A percentile compares a stretch with the other conserved stretches of the same genome.
These are phyloP conservation scores for Rhinocladiella mackenziei DNA, from an alignment of 2,329 filamentous ascomycete species.

Conservation along the genomic window DNA sequence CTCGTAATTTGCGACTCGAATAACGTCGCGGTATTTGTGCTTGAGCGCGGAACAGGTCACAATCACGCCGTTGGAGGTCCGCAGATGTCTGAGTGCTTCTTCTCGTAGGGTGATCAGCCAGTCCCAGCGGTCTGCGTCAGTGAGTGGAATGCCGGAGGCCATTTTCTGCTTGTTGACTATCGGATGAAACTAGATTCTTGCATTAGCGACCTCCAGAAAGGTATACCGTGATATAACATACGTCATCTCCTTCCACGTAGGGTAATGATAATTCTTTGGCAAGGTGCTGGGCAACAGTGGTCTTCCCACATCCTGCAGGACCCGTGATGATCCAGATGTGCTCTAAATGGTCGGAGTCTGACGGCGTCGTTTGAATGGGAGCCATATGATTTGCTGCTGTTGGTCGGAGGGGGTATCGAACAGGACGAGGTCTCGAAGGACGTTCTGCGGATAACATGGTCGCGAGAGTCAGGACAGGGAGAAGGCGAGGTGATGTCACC, in stretches of 20 bases:
- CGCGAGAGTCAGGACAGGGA: conserved; percentile 15
- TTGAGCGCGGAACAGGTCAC: conserved; percentile 95
- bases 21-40: conserved; percentile 92
- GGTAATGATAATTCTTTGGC: conserved; percentile 60
- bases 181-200: conserved; percentile 41
- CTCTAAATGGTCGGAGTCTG: conserved; percentile 39
- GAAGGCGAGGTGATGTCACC: conserved; percentile 7
- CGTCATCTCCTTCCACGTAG: conserved; percentile 74
- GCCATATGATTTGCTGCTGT: conserved; percentile 7
- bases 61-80: conserved; percentile 69
- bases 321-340: conserved; percentile 80
- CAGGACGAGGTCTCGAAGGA: conserved; percentile 14
- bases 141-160: conserved; percentile 75
- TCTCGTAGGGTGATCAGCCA: conserved; percentile 81
- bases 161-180: conserved; percentile 85
- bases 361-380: conserved; percentile 20
- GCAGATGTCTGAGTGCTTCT: conserved; percentile 46
- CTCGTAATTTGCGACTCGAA: conserved; percentile 74
- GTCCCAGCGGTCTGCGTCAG: conserved; percentile 93
- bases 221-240: conserved; percentile 43
- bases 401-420: conserved; percentile 16
- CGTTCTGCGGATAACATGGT: conserved; percentile 42
- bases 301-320: conserved; percentile 75
- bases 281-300: conserved; percentile 65
- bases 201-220: conserved; percentile 15